Evolutionary conservation across 1,284 basidiomycete species (phyloP), one percentile per base, ranked within the genome.

Genomic region (Microbotryum saponariae): DNA sequence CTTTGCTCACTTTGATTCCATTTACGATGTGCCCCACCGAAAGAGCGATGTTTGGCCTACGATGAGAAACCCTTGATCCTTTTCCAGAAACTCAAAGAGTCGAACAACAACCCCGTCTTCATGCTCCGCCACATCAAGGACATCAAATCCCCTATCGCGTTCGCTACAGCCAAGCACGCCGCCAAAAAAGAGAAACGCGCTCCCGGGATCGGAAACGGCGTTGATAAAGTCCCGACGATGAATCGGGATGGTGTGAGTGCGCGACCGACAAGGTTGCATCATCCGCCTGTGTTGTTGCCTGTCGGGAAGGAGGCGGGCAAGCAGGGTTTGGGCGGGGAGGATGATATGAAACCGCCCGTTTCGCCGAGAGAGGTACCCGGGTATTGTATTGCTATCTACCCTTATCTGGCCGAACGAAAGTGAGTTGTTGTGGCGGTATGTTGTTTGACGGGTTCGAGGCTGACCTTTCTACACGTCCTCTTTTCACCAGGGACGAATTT

Each of bases 61-160:
- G 96, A 99, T 72, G 96, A 99, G 77, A 97, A 97, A 74, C 96
- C 96, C 0, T 79, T 99, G 51, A 80, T 97, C 45, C 83, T 98
- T 44, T 97, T 97, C 79, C 94, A 98, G 76, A 91, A 89, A 74
- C 83, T 98, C 54, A 98, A 98, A 75, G 96, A 99, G 71, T 85
- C 87, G 5, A 91, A 92, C 75, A 96, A 97, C 78, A 92, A 93
- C 66, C 93, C 96, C 0, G 92, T 97, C 12, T 98, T 99, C 76
- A 97, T 97, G 91, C 83, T 98, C 48, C 88, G 97, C 62, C 93
- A 97, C 72, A 96, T 98, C 74, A 92, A 91, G 72, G 96, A 99
- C 72, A 96, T 99, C 68, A 88, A 91, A 58, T 96, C 91, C 20
- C 96, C 96, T 0, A 97, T 96, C 63, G 89, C 86, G 1, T 89